phyloP scores from a whole-genome alignment of 1,284 basidiomycete genomes.

The Sanguinoderma infundibulare region DNA sequence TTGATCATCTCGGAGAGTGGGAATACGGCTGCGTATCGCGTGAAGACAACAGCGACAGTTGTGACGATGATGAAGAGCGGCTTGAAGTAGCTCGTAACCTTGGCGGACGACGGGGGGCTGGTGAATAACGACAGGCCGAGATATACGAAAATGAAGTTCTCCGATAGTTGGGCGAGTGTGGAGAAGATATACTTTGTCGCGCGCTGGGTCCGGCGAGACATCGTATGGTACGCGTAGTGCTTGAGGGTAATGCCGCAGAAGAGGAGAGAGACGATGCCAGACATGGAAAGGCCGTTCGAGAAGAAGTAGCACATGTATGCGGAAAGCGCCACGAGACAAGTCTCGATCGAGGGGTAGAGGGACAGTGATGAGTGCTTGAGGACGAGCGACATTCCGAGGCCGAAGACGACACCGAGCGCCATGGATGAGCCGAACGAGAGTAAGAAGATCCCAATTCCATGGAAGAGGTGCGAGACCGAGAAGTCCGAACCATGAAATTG shows the following conservation, averaged over 20 bases:
- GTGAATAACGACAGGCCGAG: slow-evolving; percentile 97
- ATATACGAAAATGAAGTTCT: slow-evolving; percentile 99
- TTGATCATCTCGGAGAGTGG: slow-evolving; percentile 97
- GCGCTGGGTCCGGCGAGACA: slow-evolving; percentile 93
- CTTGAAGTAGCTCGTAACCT: slow-evolving; percentile 87
- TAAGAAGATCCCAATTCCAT: slow-evolving; percentile 95
- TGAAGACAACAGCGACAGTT: slow-evolving; percentile 90
- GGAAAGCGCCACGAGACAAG: slow-evolving; percentile 91
- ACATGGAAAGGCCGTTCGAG: slow-evolving; percentile 93
- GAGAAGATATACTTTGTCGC: slow-evolving; percentile 97
- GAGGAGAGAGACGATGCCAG: slow-evolving; percentile 96
- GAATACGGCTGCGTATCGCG: slow-evolving; percentile 96
- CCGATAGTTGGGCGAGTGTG: slow-evolving; percentile 90
- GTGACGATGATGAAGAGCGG: slow-evolving; percentile 94
- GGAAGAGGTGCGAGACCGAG: slow-evolving; percentile 88
- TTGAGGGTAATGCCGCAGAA: slow-evolving; percentile 99
- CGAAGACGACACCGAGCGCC: slow-evolving; percentile 91
- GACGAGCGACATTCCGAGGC: slow-evolving; percentile 88
- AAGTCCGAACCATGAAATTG: slow-evolving; percentile 93
- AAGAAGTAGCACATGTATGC: slow-evolving; percentile 99
- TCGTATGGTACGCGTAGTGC: slow-evolving; percentile 99
- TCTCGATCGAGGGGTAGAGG: slow-evolving; percentile 90
- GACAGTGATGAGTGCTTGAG: slow-evolving; percentile 94
- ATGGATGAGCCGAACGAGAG: slow-evolving; percentile 95
- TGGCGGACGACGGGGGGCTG: slow-evolving; percentile 69